Conservation (phyloP, 495 filamentous ascomycete species). For the Penicillium bovifimosum region DNA sequence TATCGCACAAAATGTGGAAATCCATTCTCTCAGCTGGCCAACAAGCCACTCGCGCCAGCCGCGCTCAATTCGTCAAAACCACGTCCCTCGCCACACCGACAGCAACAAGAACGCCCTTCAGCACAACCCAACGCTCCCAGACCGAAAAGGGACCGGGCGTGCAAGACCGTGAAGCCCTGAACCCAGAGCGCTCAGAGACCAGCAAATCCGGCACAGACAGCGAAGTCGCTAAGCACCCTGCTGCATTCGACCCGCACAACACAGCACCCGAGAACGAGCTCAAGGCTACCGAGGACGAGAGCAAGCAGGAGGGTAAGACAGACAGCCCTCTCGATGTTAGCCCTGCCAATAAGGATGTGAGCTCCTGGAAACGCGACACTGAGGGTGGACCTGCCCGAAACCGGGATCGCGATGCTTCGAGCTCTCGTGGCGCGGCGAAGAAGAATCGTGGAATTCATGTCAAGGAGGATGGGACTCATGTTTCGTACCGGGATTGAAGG, state of each 20-base stretch:
- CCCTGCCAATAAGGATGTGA: conserved; percentile 56
- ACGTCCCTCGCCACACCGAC: not conserved
- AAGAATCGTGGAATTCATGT: conserved; percentile 40
- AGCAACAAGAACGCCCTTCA: conserved; percentile 8
- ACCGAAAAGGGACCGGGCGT: conserved; percentile 32
- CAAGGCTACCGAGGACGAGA: conserved; percentile 34
- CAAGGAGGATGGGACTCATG: conserved; percentile 28
- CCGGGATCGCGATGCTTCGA: conserved; percentile 34
- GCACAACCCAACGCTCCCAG: conserved; percentile 12
- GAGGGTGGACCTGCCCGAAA: conserved; percentile 47
- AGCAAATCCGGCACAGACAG: conserved; percentile 55
- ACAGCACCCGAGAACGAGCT: conserved; percentile 54
- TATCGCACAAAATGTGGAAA: conserved; percentile 21
- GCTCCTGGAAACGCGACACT: conserved; percentile 35
- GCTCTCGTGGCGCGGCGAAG: conserved; percentile 41
- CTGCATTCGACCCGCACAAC: conserved; percentile 55
- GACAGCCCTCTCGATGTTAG: conserved; percentile 54
- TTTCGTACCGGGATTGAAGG: conserved; percentile 14
- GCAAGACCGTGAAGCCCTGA: conserved; percentile 50
- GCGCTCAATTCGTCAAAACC: not conserved
- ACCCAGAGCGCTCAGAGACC: conserved; percentile 51
- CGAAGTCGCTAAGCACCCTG: conserved; percentile 41
- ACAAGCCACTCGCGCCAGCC: conserved; percentile 10
- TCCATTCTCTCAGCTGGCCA: conserved; percentile 21
- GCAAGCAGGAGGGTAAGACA: conserved; percentile 18